Evolutionary conservation across 305 asterid species (phyloP).

Genomic region (Rubia occidens): DNA sequence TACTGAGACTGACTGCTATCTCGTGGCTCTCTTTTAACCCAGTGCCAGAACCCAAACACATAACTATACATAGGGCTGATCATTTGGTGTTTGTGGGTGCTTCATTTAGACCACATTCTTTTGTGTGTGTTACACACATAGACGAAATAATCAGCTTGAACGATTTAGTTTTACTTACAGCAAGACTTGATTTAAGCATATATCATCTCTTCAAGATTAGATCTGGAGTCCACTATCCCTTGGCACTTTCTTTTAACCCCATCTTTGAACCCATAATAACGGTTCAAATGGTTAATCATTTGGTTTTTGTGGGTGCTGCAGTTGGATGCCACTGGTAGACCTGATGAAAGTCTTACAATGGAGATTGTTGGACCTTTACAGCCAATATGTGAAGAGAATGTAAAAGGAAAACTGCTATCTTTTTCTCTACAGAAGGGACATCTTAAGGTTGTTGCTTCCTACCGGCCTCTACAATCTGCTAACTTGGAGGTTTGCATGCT

Average conservation of each 20-base stretch:
- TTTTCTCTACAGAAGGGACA: conserved; percentile 96
- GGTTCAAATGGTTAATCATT: conserved; percentile 11
- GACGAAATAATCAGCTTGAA: background rate
- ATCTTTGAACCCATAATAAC: background rate
- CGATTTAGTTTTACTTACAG: background rate
- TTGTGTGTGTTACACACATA: background rate
- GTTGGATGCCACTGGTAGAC: conserved; percentile 96
- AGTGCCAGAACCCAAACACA: background rate
- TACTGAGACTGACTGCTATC: background rate
- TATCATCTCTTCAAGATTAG: background rate
- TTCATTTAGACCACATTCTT: background rate
- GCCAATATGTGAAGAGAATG: conserved; percentile 70
- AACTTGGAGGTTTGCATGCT: conserved; percentile 64
- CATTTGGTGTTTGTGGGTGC: background rate
- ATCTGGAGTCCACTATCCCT: background rate
- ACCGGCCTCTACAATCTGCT: conserved; percentile 78
- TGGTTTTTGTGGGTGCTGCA: conserved; percentile 36
- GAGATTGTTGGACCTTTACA: conserved; percentile 88
- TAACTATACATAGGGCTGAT: background rate
- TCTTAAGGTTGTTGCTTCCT: conserved; percentile 74
- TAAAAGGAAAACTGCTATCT: conserved; percentile 65
- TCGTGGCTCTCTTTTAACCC: background rate
- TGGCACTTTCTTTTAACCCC: background rate
- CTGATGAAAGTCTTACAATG: conserved; percentile 89
- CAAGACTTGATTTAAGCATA: conserved; percentile 1